phyloP scores from a whole-genome alignment of 495 filamentous ascomycete species.

The Trichoderma virens region DNA sequence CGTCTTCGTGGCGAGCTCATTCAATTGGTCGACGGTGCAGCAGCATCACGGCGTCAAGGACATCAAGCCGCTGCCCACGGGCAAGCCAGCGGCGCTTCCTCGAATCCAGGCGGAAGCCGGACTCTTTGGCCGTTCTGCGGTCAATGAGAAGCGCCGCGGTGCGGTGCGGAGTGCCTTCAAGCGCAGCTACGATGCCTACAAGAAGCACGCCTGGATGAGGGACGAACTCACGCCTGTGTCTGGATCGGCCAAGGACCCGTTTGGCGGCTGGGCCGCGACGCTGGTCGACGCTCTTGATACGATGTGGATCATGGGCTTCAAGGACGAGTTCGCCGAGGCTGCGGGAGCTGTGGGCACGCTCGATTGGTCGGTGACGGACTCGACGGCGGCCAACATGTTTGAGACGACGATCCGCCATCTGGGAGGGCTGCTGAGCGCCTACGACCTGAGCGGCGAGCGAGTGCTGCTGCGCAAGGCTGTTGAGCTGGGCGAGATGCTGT shows the following conservation, averaged over 20 bases:
- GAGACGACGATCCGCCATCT: slow-evolving; percentile 70
- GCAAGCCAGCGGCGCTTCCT: slow-evolving; percentile 48
- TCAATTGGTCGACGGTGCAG: slow-evolving; percentile 50
- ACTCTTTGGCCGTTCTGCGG: slow-evolving; percentile 43
- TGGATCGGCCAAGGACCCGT: slow-evolving; percentile 50
- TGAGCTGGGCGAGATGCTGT: slow-evolving; percentile 71
- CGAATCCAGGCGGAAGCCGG: slow-evolving; percentile 58
- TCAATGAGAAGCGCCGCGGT: slow-evolving; percentile 39
- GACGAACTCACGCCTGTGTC: slow-evolving; percentile 67
- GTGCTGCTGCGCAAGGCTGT: slow-evolving; percentile 65
- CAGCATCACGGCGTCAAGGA: slow-evolving; percentile 54
- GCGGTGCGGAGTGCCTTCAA: slow-evolving; percentile 60
- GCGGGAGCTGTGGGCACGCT: slow-evolving; percentile 56
- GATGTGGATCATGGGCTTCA: slow-evolving; percentile 76
- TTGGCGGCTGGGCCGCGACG: slow-evolving; percentile 77
- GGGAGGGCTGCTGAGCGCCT: slow-evolving; percentile 67
- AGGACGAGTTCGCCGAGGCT: slow-evolving; percentile 70
- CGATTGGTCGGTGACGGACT: slow-evolving; percentile 62
- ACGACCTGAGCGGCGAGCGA: slow-evolving; percentile 61
- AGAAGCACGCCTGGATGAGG: slow-evolving; percentile 62
- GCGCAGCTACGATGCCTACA: slow-evolving; percentile 72
- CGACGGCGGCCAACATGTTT: slow-evolving; percentile 50
- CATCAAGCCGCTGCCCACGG: slow-evolving; percentile 56
- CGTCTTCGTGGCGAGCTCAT: slow-evolving; percentile 20
- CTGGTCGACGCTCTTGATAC: slow-evolving; percentile 74